Conservation (phyloP, 169 alveolate species). For the Babesia ovata region DNA sequence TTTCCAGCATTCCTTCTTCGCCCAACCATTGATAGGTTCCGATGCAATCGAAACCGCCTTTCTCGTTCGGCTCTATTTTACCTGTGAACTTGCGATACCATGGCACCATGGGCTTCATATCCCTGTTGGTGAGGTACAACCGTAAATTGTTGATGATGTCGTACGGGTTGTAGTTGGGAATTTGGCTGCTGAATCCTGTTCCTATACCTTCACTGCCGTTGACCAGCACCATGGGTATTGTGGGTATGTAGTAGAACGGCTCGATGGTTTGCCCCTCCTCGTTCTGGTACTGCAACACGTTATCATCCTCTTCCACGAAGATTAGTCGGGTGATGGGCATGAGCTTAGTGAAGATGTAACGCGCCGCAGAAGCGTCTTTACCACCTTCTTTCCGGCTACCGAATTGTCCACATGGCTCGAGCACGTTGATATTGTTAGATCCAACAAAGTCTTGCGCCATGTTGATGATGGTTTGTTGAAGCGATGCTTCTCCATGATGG, state of each 20-base stretch:
- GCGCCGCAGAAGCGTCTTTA: slow-evolving; percentile 95
- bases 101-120: slow-evolving; percentile 92
- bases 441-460: slow-evolving; percentile 99
- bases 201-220: slow-evolving; percentile 99
- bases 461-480: slow-evolving; percentile 95
- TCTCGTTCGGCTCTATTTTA: slow-evolving; percentile 83
- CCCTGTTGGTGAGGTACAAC: slow-evolving; percentile 85
- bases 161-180: slow-evolving; percentile 96
- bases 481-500: slow-evolving; percentile 99
- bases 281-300: slow-evolving; percentile 86
- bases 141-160: slow-evolving; percentile 92
- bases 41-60: slow-evolving; percentile 79
- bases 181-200: slow-evolving; percentile 93
- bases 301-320: slow-evolving; percentile 92
- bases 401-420: slow-evolving; percentile 98
- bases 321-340: slow-evolving; percentile 87
- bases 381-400: slow-evolving; percentile 99
- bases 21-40: slow-evolving; percentile 78
- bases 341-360: slow-evolving; percentile 93
- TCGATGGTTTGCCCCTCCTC: slow-evolving; percentile 99
- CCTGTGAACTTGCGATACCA: slow-evolving; percentile 98
- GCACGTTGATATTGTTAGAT: slow-evolving; percentile 86
- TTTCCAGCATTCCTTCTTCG: slow-evolving; percentile 80
- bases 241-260: slow-evolving; percentile 98
- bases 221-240: slow-evolving; percentile 96